Base-by-base conservation (phyloP, 225 moss, liverwort and hornwort species). In the Physcomitrium patens region DNA sequence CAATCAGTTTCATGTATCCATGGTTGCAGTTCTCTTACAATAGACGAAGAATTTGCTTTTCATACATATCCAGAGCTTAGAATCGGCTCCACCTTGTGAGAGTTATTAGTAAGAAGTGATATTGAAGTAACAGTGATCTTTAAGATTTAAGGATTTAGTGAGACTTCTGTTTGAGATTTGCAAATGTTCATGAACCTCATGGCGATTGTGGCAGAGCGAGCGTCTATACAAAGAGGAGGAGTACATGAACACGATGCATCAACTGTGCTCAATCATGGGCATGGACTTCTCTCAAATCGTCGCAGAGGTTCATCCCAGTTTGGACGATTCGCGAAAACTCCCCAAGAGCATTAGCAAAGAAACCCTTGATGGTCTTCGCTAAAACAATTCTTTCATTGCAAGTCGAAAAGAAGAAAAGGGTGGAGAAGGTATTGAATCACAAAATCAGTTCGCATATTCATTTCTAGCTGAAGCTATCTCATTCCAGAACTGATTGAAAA, bases 261-360 rank as follows among this genome's bases (percentile, higher is more conserved):
- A 99, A 62, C 82, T 95, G n/a, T 95, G 97, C 76, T 93, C 90
- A 1, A 92, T 99, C 44, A 80, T 99, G 79, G 95, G 97, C 14
- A 89, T 99, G 87, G 91, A 92, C 61, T 94, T 99, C 68, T 90
- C 87, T 41, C 82, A 86, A 63, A 93, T 91, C 19, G 87, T 95
- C 15, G 86, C 80, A 8, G 93, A 95, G 79, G 94, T 99, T 8
- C 93, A 99, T 79, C 91, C 91, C 4, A 99, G 90, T 81, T 86
- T 99, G 67, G 93, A 94, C 75, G 95, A 99, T 46, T 90, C 95
- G 7, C 82, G 86, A 47, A 90, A 82, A 28, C 90, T 90, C 27
- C 76, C 93, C 2, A 95, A 89, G 80, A 99, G 93, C 58, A 99
- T 99, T 60, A 95, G 94, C 82, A 99, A 95, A 60, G 93, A 95